Evolutionary conservation across 331 rosid genomes (phyloP), one percentile per base, ranked within the genome.

Genomic region (Malus hybrid): DNA sequence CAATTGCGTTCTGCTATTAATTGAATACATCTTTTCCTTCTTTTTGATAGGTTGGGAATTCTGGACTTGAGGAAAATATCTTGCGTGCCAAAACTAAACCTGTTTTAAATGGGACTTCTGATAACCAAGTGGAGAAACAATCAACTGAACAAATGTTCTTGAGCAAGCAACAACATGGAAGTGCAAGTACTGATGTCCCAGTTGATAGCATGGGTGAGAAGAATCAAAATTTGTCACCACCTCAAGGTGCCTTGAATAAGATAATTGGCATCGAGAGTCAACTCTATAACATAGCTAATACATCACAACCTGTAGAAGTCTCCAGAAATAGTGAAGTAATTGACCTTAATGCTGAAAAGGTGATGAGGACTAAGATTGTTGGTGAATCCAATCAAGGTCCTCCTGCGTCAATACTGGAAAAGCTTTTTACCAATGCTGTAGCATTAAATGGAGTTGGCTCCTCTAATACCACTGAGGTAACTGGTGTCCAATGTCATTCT

Each of bases 361-460:
- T 83, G 44, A 77, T 71, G 46, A 84, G 80, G 77, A 74, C 80
- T 79, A 81, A 88, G 70, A 81, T 81, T 3, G 5, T 73, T 5
- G 84, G 78, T 32, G 91, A 73, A 70, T 71, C 84, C 68, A 79
- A 74, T 86, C 81, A 76, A 66, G 90, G 73, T 33, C 80, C 68
- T 75, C 83, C 93, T 69, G 80, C 87, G 76, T 90, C 99, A 80
- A 78, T 90, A 72, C 83, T 95, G 60, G 90, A 82, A 34, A 92
- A 90, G 82, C 81, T 95, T 79, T 92, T 95, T 66, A 85, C 90
- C 72, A 70, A 79, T 84, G 81, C 88, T 73, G 82, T 83, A 77
- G 68, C 89, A 48, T 70, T 77, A 50, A 86, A 82, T 64, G 82
- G 67, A 69, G 88, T 81, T 72, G 83, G 76, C 75, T 68, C 89